Evolutionary conservation across 2,329 filamentous ascomycete genomes (phyloP), one percentile per base, ranked within the genome.

Genomic region (Volutella citrinella): DNA sequence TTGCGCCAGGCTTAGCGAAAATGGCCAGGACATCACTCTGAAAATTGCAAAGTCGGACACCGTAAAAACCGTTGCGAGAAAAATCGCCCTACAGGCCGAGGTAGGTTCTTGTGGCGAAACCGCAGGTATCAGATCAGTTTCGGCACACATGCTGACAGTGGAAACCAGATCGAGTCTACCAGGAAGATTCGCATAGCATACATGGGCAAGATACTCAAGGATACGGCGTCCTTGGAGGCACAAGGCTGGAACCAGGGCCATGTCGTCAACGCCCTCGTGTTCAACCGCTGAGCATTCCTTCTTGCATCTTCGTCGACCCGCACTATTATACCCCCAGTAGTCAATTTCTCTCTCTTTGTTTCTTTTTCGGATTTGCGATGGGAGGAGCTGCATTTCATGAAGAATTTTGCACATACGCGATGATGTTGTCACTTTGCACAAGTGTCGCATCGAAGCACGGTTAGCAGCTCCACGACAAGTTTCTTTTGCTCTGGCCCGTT

Each of bases 181-280:
- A 78, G 77, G 42, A 75, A 70, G 29, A 68, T 95, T 31, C 78
- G 79, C 34, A 75, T 95, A 39, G 82, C 80, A 14, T 94, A 95
- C 58, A 74, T 93, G 61, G 90, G 90, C 47, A 87, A 81, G 56
- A 77, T 90, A 31, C 72, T 95, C 27, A 80, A 81, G 45, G 86
- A 91, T 45, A 71, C 72, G 34, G 57, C 76, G 14, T 72, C 82
- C 1, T 66, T 95, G 13, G 60, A 69, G 27, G 72, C 74, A 4
- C 84, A 93, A 49, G 84, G 84, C 30, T 95, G 87, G 85, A 76
- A 80, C 49, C 71, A 76, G 41, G 84, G 80, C 21, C 76, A 93
- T 54, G 69, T 93, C 20, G 65, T 95, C 34, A 93, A 90, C 56
- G 88, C 83, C 15, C 68, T 93, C 38, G 77, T 93, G 33, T 81